phyloP scores from a whole-genome alignment of 2,329 filamentous ascomycete species.

The Penicillium occitanis region DNA sequence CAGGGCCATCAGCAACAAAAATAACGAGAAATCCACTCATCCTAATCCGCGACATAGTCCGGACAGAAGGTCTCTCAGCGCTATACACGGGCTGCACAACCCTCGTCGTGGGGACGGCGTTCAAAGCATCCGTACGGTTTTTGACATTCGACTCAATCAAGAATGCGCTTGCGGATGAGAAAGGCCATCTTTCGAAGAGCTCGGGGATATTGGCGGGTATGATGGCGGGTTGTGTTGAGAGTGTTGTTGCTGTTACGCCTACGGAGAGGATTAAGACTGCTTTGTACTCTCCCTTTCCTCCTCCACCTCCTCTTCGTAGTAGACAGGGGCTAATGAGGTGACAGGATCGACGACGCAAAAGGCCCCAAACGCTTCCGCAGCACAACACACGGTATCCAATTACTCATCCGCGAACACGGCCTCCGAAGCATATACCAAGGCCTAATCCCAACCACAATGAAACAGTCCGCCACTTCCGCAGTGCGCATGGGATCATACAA shows the following conservation, averaged over 20 bases:
- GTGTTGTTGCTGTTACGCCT: constrained; percentile 64
- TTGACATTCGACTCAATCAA: constrained; percentile 66
- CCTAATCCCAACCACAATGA: constrained; percentile 60
- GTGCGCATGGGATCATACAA: constrained; percentile 65
- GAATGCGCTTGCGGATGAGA: constrained; percentile 52
- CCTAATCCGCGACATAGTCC: constrained; percentile 56
- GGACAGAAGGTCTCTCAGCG: constrained; percentile 57
- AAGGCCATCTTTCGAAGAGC: constrained; percentile 56
- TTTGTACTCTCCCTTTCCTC: constrained; percentile 32
- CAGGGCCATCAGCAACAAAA: constrained; percentile 27
- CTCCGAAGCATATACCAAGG: constrained; percentile 59
- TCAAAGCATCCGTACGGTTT: constrained; percentile 66
- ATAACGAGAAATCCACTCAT: constrained; percentile 58
- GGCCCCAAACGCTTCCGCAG: constrained; percentile 51
- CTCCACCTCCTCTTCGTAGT: too few species aligned
- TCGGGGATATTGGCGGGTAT: constrained; percentile 64
- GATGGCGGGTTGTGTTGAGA: constrained; percentile 62
- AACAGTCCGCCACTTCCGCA: constrained; percentile 62
- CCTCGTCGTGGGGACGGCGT: constrained; percentile 60
- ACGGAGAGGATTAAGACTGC: constrained; percentile 69
- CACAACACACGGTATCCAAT: constrained; percentile 52
- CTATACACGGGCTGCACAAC: constrained; percentile 65
- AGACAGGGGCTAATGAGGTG: neutral
- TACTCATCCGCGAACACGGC: constrained; percentile 55
- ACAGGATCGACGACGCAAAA: constrained; percentile 58